phyloP scores from a whole-genome alignment of 225 moss, liverwort and hornwort genomes.

The Polytrichum commune region DNA sequence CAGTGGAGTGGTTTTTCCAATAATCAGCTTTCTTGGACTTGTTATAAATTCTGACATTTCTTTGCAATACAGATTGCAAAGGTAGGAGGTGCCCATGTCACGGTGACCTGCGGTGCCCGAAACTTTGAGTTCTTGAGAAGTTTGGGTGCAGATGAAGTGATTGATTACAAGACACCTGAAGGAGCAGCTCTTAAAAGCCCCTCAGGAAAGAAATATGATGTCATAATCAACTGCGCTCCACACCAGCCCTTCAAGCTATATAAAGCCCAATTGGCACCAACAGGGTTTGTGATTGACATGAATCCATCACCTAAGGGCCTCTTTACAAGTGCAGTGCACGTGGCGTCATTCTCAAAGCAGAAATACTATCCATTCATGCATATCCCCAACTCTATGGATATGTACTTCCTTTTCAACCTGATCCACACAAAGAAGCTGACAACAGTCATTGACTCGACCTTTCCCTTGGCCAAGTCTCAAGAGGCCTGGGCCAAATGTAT shows the following conservation, averaged over 20 bases:
- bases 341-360: conserved; percentile 48
- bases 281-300: conserved; percentile 49
- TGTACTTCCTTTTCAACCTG: conserved; percentile 45
- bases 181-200: conserved; percentile 32
- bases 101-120: conserved; percentile 43
- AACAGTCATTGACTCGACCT: conserved; percentile 53
- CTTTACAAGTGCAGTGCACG: conserved; percentile 20
- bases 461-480: conserved; percentile 25
- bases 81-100: conserved; percentile 70
- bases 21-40: not conserved
- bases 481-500: conserved; percentile 66
- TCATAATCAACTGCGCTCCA: conserved; percentile 45
- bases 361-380: conserved; percentile 30
- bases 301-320: conserved; percentile 19
- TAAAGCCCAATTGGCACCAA: conserved; percentile 42
- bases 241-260: conserved; percentile 30
- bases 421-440: conserved; percentile 48
- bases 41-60: not conserved
- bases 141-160: conserved; percentile 64
- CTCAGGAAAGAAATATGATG: conserved; percentile 59
- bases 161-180: conserved; percentile 39
- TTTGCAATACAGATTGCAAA: conserved; percentile 59
- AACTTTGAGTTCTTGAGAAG: conserved; percentile 45
- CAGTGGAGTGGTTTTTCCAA: not conserved
- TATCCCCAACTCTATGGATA: conserved; percentile 35